phyloP scores from a whole-genome alignment of 148 eudicot genomes.

The Euryodendron excelsum region DNA sequence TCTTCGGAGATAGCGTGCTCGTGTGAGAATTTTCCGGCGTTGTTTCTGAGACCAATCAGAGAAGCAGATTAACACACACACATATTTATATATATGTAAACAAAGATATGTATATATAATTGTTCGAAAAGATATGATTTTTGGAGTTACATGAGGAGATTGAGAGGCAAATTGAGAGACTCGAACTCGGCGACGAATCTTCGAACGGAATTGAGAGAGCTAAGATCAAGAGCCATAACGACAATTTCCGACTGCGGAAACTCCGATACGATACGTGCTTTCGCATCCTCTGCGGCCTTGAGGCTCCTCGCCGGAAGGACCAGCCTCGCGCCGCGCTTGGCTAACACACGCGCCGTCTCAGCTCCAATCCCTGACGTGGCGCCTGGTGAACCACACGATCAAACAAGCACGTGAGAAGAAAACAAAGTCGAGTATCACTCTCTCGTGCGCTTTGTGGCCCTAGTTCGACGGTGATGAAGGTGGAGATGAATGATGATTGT shows the following conservation, averaged over 20 bases:
- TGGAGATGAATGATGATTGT: neutral
- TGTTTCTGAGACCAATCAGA: conserved; percentile 54
- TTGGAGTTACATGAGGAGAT: conserved; percentile 72
- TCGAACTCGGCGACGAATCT: conserved; percentile 56
- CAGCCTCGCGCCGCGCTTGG: conserved; percentile 71
- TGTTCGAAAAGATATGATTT: neutral
- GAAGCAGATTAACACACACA: neutral
- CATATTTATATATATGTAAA: no score
- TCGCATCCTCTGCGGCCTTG: conserved; percentile 76
- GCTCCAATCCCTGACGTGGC: conserved; percentile 99
- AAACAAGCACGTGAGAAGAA: neutral
- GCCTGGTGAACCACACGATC: conserved; percentile 33
- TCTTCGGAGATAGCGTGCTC: conserved; percentile 65
- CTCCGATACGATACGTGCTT: conserved; percentile 57
- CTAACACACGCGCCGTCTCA: conserved; percentile 88
- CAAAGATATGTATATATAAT: no score
- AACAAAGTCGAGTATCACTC: no score
- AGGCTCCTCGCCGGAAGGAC: conserved; percentile 67
- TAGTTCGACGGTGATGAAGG: neutral
- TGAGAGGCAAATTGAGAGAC: conserved; percentile 70
- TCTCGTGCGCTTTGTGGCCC: neutral
- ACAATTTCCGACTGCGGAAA: conserved; percentile 54
- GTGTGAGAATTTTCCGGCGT: conserved; percentile 87
- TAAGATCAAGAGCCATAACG: conserved; percentile 82
- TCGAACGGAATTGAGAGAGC: conserved; percentile 70